phyloP scores from a whole-genome alignment of 768 basidiomycete species.

The Termitomyces titanicus region DNA sequence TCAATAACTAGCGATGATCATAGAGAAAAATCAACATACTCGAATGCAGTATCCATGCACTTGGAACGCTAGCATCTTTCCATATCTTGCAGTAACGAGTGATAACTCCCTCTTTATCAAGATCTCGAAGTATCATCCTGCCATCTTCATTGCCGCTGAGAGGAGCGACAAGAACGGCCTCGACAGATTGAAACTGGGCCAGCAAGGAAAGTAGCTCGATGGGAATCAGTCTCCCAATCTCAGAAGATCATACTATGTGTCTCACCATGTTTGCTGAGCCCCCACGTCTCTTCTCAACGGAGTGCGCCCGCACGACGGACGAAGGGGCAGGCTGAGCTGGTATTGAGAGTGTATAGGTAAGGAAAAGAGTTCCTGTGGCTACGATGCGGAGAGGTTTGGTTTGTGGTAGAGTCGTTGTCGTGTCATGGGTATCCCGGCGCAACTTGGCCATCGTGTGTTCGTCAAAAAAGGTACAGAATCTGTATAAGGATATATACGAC shows the following conservation, averaged over 20 bases:
- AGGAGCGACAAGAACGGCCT: slow-evolving; percentile 70
- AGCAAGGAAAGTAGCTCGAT: slow-evolving; percentile 58
- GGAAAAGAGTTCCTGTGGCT: slow-evolving; percentile 76
- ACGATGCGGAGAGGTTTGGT: slow-evolving; percentile 62
- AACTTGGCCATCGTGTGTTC: slow-evolving; percentile 38
- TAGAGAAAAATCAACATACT: slow-evolving; percentile 34
- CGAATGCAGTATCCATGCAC: slow-evolving; percentile 78
- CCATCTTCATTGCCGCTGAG: slow-evolving; percentile 74
- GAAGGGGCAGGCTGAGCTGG: slow-evolving; percentile 56
- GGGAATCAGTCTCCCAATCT: slow-evolving; percentile 2
- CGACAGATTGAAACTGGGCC: slow-evolving; percentile 64
- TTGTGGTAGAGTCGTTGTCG: slow-evolving; percentile 19
- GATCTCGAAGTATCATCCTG: slow-evolving; percentile 53
- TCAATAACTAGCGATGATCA: neutral
- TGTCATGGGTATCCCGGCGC: slow-evolving; percentile 39
- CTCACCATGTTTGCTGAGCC: slow-evolving; percentile 63
- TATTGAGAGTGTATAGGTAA: slow-evolving; percentile 68
- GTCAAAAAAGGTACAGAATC: slow-evolving; percentile 6
- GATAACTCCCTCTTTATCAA: slow-evolving; percentile 63
- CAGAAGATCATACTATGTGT: neutral
- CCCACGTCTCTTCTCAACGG: slow-evolving; percentile 63
- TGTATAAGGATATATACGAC: neutral
- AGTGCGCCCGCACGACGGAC: slow-evolving; percentile 64
- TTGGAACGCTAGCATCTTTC: slow-evolving; percentile 69
- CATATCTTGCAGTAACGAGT: slow-evolving; percentile 74